These are phyloP conservation scores for Eucalyptus regnans DNA, from an alignment of 345 rosid genomes.

Conservation along the genomic window DNA sequence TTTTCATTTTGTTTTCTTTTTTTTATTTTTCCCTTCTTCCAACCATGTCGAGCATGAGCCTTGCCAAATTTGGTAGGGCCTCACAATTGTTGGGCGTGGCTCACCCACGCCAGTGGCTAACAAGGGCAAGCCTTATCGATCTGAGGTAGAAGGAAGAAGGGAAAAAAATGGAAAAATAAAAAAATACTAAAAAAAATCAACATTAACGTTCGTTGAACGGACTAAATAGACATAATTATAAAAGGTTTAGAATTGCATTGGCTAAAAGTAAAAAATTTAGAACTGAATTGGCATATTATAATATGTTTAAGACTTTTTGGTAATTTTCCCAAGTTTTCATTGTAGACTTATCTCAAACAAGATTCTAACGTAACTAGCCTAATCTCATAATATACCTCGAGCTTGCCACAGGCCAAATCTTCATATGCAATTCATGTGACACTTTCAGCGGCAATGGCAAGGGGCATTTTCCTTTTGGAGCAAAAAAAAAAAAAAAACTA, in stretches of 20 bases:
- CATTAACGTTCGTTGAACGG: fast-evolving
- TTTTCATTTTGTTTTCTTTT: no score
- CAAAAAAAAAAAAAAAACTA: no score
- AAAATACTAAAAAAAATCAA: no score
- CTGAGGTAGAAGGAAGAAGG: fast-evolving
- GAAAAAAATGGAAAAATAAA: fast-evolving
- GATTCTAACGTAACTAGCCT: background rate
- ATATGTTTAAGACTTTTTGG: no score
- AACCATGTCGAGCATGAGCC: no score
- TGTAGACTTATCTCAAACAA: background rate
- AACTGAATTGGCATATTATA: fast-evolving
- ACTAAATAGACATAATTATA: no score
- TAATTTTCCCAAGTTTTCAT: no score
- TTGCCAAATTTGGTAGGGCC: no score
- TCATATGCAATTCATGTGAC: background rate
- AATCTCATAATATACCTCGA: background rate
- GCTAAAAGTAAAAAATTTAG: fast-evolving
- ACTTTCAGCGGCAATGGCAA: fast-evolving
- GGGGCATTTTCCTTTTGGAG: fast-evolving
- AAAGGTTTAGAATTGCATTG: fast-evolving
- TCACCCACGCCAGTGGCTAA: fast-evolving
- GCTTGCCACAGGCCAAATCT: background rate
- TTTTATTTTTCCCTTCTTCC: background rate
- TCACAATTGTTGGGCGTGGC: fast-evolving
- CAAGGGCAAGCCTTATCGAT: no score